Evolutionary conservation across 2,329 filamentous ascomycete genomes (phyloP), one percentile per base, ranked within the genome.

Genomic region (Teratosphaeria epicoccoides): DNA sequence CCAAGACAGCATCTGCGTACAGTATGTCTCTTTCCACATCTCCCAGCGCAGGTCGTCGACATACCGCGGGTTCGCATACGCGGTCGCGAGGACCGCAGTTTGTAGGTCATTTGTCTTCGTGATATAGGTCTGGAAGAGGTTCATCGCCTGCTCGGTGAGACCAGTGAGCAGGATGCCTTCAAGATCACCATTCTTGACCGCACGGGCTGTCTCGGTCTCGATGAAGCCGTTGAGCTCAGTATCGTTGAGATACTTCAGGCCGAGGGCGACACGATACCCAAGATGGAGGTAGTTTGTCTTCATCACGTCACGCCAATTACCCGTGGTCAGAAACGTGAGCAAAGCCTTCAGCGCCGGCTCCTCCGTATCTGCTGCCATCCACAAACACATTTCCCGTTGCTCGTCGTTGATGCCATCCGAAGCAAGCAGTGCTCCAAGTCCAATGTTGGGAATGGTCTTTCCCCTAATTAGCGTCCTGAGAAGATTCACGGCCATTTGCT

Each of bases 281-380:
- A 93, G 76, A 1, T 87, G 84, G 2, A 94, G 76, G 24, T 86
- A 85, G 20, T 77, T 74, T 63, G 89, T 86, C 57, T 84, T 79
- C 37, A 85, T 83, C 40, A 93, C 85, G 40, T 79, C 77, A 17
- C 78, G 73, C 88, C 88, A 93, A 65, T 88, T 79, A 4, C 84
- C 84, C 0, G 83, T 87, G 9, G 84, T 82, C 55, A 93, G 86
- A 58, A 87, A 82, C 2, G 83, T 82, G 23, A 88, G 87, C 46
- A 93, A 84, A 5, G 86, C 87, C 51, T 87, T 83, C 23, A 93
- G 77, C 63, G 90, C 91, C 0, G 87, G 84, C 60, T 93, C 86
- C 0, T 83, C 82, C 55, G 84, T 75, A 59, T 83, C 79, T 55
- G 79, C 79, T 23, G 78, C 76, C 66, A 84, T 80, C 68, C 80